Evolutionary conservation across 106 monocot genomes (phyloP).

Genomic region (Apostasia ramifera): DNA sequence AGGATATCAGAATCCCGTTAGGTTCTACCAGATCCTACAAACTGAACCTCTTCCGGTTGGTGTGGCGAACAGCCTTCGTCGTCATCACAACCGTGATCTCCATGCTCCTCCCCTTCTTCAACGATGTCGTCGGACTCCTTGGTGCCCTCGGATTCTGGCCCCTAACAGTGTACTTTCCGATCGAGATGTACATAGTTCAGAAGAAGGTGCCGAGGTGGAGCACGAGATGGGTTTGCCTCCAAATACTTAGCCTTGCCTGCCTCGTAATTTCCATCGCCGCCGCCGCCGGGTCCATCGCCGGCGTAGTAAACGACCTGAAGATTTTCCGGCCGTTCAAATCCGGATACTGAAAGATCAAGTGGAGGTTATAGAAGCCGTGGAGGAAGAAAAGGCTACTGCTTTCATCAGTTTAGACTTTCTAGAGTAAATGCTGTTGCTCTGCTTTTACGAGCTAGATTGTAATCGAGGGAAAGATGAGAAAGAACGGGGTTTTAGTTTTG

Average conservation of each 20-base stretch:
- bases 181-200: conserved; percentile 48
- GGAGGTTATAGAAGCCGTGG: no score
- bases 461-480: no score
- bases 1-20: conserved; percentile 9
- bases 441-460: no score
- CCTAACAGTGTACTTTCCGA: conserved; percentile 41
- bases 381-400: no score
- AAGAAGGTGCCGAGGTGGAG: conserved; percentile 39
- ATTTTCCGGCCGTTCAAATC: conserved; percentile 26
- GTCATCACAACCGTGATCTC: conserved; percentile 34
- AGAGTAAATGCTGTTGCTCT: no score
- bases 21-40: conserved; percentile 1
- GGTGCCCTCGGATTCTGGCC: conserved; percentile 56
- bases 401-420: no score
- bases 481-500: no score
- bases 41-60: conserved; percentile 34
- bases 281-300: conserved; percentile 34
- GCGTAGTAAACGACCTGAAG: conserved; percentile 23
- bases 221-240: conserved; percentile 27
- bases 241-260: conserved; percentile 34
- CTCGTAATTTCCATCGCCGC: conserved; percentile 30
- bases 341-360: not conserved
- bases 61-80: conserved; percentile 37
- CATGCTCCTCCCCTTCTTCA: conserved; percentile 54
- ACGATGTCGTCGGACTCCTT: conserved; percentile 48